Evolutionary conservation across 2,329 filamentous ascomycete species (phyloP).

Genomic region (Penicillium sp.): DNA sequence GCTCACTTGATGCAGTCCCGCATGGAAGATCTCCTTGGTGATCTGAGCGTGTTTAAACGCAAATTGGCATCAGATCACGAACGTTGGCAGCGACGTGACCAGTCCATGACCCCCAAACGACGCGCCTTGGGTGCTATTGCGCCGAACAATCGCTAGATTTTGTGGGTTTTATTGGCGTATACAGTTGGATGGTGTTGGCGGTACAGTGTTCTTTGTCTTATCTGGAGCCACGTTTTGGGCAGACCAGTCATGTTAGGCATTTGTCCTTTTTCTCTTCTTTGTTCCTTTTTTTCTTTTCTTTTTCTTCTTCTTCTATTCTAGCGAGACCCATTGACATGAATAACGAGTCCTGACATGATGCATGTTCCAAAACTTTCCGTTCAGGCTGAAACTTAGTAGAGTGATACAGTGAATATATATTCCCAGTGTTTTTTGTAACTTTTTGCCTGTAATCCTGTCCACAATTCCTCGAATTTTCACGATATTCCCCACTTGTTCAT

Average conservation of each 20-base stretch:
- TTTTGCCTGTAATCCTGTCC: too few relatives aligned
- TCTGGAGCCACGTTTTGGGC: constrained; percentile 8
- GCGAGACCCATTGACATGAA: constrained; percentile 23
- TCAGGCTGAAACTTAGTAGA: background rate
- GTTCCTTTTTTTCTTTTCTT: constrained; percentile 9
- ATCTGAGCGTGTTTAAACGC: constrained; percentile 75
- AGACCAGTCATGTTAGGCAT: background rate
- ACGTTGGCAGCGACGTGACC: constrained; percentile 35
- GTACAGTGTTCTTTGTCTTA: constrained; percentile 10
- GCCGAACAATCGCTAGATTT: constrained; percentile 27
- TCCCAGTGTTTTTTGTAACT: too few relatives aligned
- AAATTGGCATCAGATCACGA: constrained; percentile 78
- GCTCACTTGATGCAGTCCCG: constrained; percentile 72
- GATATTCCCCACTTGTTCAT: background rate
- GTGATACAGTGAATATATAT: background rate
- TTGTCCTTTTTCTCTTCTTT: background rate
- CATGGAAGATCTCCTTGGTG: constrained; percentile 79
- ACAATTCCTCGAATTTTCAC: background rate
- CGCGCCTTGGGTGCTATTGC: constrained; percentile 32
- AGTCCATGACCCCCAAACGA: constrained; percentile 24
- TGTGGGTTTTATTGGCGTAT: constrained; percentile 11
- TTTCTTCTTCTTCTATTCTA: constrained; percentile 17
- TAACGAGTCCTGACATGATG: constrained; percentile 22
- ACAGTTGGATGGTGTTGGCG: constrained; percentile 15
- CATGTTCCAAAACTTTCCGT: background rate